phyloP scores from a whole-genome alignment of 1,139 yeast species.

The Nakaseomyces kungkrabaensis region DNA sequence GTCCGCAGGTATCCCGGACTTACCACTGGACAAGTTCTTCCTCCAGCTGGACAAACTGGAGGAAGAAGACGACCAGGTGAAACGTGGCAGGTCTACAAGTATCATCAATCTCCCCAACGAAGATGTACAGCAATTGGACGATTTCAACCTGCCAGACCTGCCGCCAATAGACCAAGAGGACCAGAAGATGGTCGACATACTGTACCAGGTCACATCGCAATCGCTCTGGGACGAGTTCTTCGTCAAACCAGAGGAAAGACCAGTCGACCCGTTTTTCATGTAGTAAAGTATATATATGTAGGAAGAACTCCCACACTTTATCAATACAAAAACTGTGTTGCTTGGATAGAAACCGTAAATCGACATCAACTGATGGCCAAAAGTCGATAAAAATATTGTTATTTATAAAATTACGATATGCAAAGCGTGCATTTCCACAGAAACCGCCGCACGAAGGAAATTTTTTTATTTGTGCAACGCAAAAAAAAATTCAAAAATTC shows the following conservation, averaged over 20 bases:
- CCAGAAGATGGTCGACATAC: slow-evolving; percentile 47
- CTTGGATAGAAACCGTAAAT: no score
- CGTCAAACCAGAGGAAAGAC: slow-evolving; percentile 14
- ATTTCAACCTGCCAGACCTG: not conserved
- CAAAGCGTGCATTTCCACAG: not conserved
- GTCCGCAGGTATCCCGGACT: slow-evolving; percentile 6
- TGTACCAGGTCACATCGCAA: slow-evolving; percentile 57
- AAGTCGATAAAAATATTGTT: no score
- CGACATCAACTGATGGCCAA: no score
- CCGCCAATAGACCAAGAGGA: not conserved
- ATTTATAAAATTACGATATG: not conserved
- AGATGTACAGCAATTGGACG: not conserved
- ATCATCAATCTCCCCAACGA: not conserved
- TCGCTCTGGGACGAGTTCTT: slow-evolving; percentile 74
- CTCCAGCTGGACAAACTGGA: slow-evolving; percentile 11
- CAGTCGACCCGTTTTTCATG: not conserved
- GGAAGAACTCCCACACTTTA: no score
- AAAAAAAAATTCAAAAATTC: not conserved
- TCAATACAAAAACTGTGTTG: no score
- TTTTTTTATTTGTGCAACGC: not conserved
- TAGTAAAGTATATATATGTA: not conserved
- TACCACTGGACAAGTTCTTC: slow-evolving; percentile 21
- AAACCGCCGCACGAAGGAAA: not conserved
- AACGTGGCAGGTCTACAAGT: not conserved
- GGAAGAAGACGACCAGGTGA: not conserved